A percentile compares a stretch with the other conserved stretches of the same genome.
These are phyloP conservation scores for Chlamydomonas incerta DNA, from an alignment of 139 green algal species.

Conservation along the genomic window DNA sequence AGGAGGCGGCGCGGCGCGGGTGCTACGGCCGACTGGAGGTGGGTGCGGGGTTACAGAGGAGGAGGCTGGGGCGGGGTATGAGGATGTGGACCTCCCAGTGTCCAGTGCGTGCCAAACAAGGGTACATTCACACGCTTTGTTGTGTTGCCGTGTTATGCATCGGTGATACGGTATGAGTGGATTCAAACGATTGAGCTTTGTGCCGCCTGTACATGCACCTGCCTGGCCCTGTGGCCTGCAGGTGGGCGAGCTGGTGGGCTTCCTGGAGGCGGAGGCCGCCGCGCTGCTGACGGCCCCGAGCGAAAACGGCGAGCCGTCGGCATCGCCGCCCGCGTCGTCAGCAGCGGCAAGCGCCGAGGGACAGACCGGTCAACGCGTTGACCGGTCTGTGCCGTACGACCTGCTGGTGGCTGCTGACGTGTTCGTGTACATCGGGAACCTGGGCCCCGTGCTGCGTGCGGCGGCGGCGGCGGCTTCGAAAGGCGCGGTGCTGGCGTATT, in stretches of 20 bases:
- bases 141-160: no score
- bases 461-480: slow-evolving; percentile 32
- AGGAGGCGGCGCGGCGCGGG: slow-evolving; percentile 47
- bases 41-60: neutral
- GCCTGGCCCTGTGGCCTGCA: no score
- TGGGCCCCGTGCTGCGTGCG: slow-evolving; percentile 51
- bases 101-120: neutral
- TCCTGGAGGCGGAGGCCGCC: slow-evolving; percentile 30
- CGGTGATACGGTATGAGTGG: no score
- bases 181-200: no score
- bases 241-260: slow-evolving; percentile 58
- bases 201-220: no score
- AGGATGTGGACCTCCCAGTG: neutral
- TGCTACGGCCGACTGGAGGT: slow-evolving; percentile 62
- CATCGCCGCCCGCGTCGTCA: no score
- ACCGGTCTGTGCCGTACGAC: slow-evolving; percentile 46
- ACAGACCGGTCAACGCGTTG: no score
- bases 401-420: slow-evolving; percentile 72
- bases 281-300: no score
- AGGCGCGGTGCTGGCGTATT: slow-evolving; percentile 57
- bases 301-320: no score
- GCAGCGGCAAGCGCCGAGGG: no score
- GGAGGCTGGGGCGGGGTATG: no score
- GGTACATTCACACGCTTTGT: no score
- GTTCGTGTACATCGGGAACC: slow-evolving; percentile 75